Base-by-base conservation (phyloP, 352 stramenopile species). In the Blastocystis sp. region DNA sequence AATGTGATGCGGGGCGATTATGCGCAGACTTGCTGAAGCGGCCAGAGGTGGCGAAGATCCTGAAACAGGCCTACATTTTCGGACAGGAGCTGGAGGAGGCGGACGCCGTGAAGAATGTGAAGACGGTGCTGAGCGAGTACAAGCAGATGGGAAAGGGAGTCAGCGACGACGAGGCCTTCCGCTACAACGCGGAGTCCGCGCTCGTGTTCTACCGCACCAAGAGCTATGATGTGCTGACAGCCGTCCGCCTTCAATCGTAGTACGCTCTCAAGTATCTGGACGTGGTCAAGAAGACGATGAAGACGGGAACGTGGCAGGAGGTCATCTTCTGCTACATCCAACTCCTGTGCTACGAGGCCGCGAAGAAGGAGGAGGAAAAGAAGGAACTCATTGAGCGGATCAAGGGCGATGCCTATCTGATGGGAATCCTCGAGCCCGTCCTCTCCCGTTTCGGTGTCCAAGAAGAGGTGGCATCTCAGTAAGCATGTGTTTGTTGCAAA, bases 61-160 rank as follows among this genome's bases (percentile, higher is more conserved):
- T 84, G 38, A 84, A 84, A 38, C 56, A 84, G 53, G 48, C 74
- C 9, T 61, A 70, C 10, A 84, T 84, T 19, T 84, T 84, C 56
- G 38, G 21, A n/a, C 21, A 67, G 34, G 74, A 84, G 17, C 21
- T 60, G 40, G 48, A n/a, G 9, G 48, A 69, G 61, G n/a, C 43
- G 17, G 48, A 45, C 21, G 52, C 43, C 9, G 41, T 66, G 5
- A 64, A 67, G 60, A 52, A 67, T 52, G 74, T 84, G 74, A 84
- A 84, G 60, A 38, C 43, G 1, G 40, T 84, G 23, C 34, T 84
- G 38, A 84, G n/a, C 23, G 48, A 60, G 21, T 70, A 45, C 45
- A 66, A 84, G 52, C 38, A 28, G 41, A 45, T 84, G 74, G 56
- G 10, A 11, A 84, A 69, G 60, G 52, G 11, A 11, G 4, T 69